These are phyloP conservation scores for Xanthoconium separans DNA, from an alignment of 1,284 basidiomycete species.

Conservation along the genomic window DNA sequence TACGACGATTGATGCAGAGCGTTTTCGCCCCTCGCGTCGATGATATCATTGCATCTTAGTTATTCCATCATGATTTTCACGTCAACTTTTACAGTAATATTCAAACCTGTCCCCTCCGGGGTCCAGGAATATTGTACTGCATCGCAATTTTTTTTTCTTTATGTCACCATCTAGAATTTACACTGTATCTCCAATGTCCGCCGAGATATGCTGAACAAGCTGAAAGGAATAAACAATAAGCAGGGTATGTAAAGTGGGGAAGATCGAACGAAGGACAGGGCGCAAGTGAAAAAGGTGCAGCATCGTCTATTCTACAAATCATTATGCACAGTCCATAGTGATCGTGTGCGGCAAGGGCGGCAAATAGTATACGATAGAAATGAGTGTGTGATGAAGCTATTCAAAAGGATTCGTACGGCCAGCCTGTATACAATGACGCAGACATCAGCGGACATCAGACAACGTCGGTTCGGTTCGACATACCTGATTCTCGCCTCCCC, in stretches of 20 bases:
- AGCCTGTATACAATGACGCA: slow-evolving; percentile 48
- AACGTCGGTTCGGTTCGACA: slow-evolving; percentile 9
- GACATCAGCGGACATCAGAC: neutral
- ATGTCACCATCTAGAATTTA: slow-evolving; percentile 17
- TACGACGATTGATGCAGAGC: neutral
- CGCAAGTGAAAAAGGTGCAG: neutral
- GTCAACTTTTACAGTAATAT: neutral
- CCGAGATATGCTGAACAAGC: slow-evolving; percentile 2
- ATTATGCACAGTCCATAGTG: neutral
- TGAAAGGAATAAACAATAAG: slow-evolving; percentile 16
- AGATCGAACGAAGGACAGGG: slow-evolving; percentile 9
- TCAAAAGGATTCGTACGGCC: slow-evolving; percentile 76
- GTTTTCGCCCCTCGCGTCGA: neutral
- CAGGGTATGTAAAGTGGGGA: slow-evolving; percentile 22
- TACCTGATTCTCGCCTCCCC: slow-evolving; percentile 71
- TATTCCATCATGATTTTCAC: neutral
- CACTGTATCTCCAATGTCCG: slow-evolving; percentile 14
- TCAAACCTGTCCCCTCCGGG: too few species aligned
- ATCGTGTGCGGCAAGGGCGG: slow-evolving; percentile 1
- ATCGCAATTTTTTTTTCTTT: neutral
- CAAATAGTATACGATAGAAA: slow-evolving; percentile 9
- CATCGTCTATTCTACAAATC: slow-evolving; percentile 2
- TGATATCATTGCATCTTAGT: neutral
- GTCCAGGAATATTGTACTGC: neutral
- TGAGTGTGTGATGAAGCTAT: slow-evolving; percentile 31